phyloP scores from a whole-genome alignment of 2,329 filamentous ascomycete genomes.

The Spiromastix sp. region DNA sequence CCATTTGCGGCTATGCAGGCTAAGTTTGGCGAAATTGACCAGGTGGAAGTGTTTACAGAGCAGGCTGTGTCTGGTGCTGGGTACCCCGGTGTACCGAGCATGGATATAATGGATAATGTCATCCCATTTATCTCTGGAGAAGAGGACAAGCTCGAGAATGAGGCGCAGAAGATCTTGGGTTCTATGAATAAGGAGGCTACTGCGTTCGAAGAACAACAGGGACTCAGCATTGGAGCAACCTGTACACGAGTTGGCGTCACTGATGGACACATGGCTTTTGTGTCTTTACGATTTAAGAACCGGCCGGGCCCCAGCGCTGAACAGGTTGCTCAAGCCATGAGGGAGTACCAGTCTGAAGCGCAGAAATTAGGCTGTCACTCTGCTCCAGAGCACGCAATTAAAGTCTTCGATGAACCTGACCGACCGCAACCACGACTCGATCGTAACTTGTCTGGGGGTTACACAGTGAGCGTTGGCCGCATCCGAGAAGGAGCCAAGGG shows the following conservation, averaged over 20 bases:
- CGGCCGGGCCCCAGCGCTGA: slow-evolving; percentile 64
- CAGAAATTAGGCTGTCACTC: slow-evolving; percentile 77
- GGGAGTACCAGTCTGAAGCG: slow-evolving; percentile 71
- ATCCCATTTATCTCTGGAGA: slow-evolving; percentile 89
- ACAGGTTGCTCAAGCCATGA: slow-evolving; percentile 67
- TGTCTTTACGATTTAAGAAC: slow-evolving; percentile 71
- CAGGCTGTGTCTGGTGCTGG: slow-evolving; percentile 91
- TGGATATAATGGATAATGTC: slow-evolving; percentile 95
- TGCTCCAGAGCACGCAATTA: slow-evolving; percentile 70
- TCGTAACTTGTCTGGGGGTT: slow-evolving; percentile 72
- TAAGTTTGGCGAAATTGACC: slow-evolving; percentile 66
- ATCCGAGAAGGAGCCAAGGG: slow-evolving; percentile 69
- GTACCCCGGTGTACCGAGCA: slow-evolving; percentile 59
- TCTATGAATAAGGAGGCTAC: slow-evolving; percentile 59
- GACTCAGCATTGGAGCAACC: slow-evolving; percentile 68
- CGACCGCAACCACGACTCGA: slow-evolving; percentile 86
- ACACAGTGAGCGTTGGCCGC: slow-evolving; percentile 82
- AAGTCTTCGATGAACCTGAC: slow-evolving; percentile 81
- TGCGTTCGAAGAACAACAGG: slow-evolving; percentile 63
- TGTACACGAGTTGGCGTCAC: slow-evolving; percentile 94
- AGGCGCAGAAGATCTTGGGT: slow-evolving; percentile 91
- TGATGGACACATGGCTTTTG: slow-evolving; percentile 91
- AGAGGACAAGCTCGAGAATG: slow-evolving; percentile 91
- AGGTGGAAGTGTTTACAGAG: slow-evolving; percentile 82
- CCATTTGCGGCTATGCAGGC: slow-evolving; percentile 85